Evolutionary conservation across 345 rosid genomes (phyloP).

Genomic region (Rhodomyrtus tomentosa): DNA sequence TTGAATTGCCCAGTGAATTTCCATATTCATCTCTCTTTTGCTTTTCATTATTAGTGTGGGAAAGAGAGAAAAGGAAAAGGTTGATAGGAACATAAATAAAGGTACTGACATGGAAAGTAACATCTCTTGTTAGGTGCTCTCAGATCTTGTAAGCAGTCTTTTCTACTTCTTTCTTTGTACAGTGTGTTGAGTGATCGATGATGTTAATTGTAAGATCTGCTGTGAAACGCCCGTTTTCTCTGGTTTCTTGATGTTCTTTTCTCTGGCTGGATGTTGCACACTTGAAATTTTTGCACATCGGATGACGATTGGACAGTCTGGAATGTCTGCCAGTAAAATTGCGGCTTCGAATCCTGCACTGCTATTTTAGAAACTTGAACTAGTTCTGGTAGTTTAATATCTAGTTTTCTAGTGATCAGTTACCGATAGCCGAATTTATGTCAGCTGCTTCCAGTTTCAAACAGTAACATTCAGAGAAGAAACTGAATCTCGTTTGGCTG

Average conservation of each 20-base stretch:
- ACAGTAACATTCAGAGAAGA: not conserved
- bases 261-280: not conserved
- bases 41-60: not conserved
- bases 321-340: not conserved
- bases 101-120: not conserved
- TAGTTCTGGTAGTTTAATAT: not conserved
- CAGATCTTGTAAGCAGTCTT: not conserved
- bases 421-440: not conserved
- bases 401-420: not conserved
- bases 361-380: not conserved
- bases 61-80: not conserved
- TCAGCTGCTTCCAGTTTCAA: not conserved
- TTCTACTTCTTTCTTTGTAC: not conserved
- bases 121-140: not conserved
- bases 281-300: not conserved
- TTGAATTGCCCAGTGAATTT: not conserved
- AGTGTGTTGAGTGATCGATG: not conserved
- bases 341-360: not conserved
- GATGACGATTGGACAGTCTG: not conserved
- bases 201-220: not conserved
- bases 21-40: not conserved
- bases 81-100: not conserved
- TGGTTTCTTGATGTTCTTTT: not conserved
- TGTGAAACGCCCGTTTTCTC: not conserved
- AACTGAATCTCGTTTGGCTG: not conserved